A percentile compares a stretch with the other conserved stretches of the same genome.
Evolutionary conservation across 2,329 filamentous ascomycete genomes (phyloP).

Genomic region (Ascochyta pisi): DNA sequence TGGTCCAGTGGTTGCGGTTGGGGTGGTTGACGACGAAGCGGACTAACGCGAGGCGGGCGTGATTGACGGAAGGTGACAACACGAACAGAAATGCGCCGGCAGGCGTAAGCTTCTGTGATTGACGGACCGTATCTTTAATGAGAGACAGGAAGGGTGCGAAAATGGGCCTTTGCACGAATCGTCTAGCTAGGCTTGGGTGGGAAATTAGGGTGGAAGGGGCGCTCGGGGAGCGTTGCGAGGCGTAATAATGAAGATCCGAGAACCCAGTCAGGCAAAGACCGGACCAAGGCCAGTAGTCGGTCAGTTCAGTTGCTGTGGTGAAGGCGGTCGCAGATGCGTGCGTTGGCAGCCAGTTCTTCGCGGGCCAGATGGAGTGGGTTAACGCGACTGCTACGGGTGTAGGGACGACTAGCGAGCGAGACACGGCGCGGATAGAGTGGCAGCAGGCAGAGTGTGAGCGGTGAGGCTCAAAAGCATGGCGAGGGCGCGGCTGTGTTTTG

Average conservation of each 20-base stretch:
- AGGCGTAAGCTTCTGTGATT: conserved; percentile 34
- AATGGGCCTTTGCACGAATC: conserved; percentile 48
- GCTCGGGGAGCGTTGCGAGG: conserved; percentile 36
- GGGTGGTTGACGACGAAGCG: conserved; percentile 28
- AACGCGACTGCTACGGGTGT: conserved; percentile 14
- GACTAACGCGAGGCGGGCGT: conserved; percentile 31
- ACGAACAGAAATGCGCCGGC: conserved; percentile 28
- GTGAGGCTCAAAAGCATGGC: conserved; percentile 31
- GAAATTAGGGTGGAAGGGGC: conserved; percentile 49
- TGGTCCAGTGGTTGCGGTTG: conserved; percentile 26
- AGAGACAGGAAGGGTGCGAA: conserved; percentile 34
- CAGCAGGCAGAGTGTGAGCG: conserved; percentile 21
- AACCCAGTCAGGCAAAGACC: conserved; percentile 39
- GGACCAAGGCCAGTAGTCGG: conserved; percentile 41
- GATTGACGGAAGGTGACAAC: conserved; percentile 33
- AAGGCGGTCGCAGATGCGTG: conserved; percentile 48
- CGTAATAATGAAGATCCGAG: conserved; percentile 46
- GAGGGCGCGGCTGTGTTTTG: conserved; percentile 18
- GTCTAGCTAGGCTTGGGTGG: conserved; percentile 42
- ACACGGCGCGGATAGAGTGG: conserved; percentile 20
- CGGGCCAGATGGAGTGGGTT: conserved; percentile 25
- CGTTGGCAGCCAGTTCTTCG: conserved; percentile 40
- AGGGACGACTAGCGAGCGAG: conserved; percentile 18
- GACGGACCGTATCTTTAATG: conserved; percentile 37
- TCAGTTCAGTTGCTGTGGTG: conserved; percentile 50